A percentile compares a stretch with the other conserved stretches of the same genome.
Conservation (phyloP, 352 stramenopile genomes). For the Globisporangium paroecandrum region DNA sequence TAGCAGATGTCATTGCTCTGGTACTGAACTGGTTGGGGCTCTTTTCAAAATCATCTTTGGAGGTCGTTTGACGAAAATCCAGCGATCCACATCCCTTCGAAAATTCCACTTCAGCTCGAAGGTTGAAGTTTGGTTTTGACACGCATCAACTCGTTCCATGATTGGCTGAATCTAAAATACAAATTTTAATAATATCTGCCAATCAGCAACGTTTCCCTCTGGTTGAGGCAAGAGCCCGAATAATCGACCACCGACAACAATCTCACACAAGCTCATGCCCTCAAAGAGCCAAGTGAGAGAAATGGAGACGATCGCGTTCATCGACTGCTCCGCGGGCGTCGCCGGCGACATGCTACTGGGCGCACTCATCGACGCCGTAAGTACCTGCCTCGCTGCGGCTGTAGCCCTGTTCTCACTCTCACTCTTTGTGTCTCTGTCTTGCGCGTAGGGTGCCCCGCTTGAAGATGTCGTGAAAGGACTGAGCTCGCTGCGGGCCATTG, state of each 20-base stretch:
- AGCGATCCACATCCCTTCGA: background rate
- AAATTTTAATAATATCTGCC: background rate
- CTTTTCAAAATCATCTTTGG: too few species aligned
- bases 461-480: conserved; percentile 54
- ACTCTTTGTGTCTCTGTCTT: background rate
- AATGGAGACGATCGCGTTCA: conserved; percentile 59
- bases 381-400: conserved; percentile 7
- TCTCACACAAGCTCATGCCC: too few species aligned
- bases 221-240: too few species aligned
- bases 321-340: conserved; percentile 89
- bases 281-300: background rate
- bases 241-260: background rate
- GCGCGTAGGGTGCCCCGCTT: conserved; percentile 51
- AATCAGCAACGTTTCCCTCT: background rate
- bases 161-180: background rate
- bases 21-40: too few species aligned
- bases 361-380: conserved; percentile 83
- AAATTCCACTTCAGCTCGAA: background rate
- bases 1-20: too few species aligned
- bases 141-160: background rate
- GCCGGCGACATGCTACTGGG: conserved; percentile 91
- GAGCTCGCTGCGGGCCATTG: conserved; percentile 53
- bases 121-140: background rate
- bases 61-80: background rate
- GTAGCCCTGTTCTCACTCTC: conserved; percentile 5